A percentile compares a stretch with the other conserved stretches of the same genome.
These are phyloP conservation scores for Fusarium virguliforme DNA, from an alignment of 2,329 filamentous ascomycete genomes.

Conservation along the genomic window DNA sequence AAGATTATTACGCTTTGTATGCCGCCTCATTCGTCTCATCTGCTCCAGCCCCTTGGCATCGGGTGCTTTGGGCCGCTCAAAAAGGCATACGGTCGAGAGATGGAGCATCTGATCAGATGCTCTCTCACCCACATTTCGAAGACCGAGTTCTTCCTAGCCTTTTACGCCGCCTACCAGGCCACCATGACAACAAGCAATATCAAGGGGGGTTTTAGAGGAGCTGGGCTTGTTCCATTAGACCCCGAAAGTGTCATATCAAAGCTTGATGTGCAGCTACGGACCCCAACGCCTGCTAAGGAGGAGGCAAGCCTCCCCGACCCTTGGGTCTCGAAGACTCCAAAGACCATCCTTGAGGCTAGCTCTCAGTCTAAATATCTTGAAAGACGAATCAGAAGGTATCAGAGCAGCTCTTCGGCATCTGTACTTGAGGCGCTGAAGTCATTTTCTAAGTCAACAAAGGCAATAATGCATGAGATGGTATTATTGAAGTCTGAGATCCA, in stretches of 20 bases:
- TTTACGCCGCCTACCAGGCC: too few species aligned
- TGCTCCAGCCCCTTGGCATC: not conserved
- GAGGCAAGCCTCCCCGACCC: constrained; percentile 4
- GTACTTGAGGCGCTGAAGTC: not conserved
- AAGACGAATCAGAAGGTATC: too few species aligned
- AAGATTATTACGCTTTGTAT: constrained; percentile 53
- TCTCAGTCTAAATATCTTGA: constrained; percentile 19
- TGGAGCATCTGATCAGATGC: too few species aligned
- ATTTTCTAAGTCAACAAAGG: not conserved
- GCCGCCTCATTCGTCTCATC: not conserved
- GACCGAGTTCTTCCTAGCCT: too few species aligned
- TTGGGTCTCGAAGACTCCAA: constrained; percentile 13
- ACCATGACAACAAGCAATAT: too few species aligned
- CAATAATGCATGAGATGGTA: not conserved
- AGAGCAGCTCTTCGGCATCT: not conserved
- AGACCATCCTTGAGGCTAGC: not conserved
- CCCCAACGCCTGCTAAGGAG: not conserved
- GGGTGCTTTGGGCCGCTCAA: not conserved
- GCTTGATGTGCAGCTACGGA: not conserved
- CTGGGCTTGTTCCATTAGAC: too few species aligned
- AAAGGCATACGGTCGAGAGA: too few species aligned
- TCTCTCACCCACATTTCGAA: too few species aligned
- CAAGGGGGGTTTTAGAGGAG: too few species aligned
- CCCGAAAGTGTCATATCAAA: not conserved
- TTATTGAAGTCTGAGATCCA: not conserved